Evolutionary conservation across 495 filamentous ascomycete genomes (phyloP).

Genomic region (Podospora anserina): DNA sequence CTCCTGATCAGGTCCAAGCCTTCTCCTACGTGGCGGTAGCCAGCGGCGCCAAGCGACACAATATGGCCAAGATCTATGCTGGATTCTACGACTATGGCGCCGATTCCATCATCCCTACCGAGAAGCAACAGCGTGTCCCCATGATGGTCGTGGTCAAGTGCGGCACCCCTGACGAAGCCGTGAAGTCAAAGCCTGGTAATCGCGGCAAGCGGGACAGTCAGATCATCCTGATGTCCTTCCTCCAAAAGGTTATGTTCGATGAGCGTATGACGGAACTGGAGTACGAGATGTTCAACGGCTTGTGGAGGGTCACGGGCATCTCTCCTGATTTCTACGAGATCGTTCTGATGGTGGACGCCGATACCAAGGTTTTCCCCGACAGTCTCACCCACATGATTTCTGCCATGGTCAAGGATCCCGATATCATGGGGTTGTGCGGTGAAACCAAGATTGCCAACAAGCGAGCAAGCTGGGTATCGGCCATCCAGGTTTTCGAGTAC

Average conservation of each 20-base stretch:
- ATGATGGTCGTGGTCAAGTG: constrained; percentile 98
- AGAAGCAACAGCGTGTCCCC: constrained; percentile 96
- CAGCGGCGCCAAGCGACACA: constrained; percentile 93
- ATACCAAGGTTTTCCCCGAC: constrained; percentile 98
- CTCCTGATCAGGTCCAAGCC: constrained; percentile 72
- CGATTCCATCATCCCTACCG: constrained; percentile 69
- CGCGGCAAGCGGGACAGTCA: constrained; percentile 98
- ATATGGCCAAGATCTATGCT: constrained; percentile 98
- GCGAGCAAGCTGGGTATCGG: constrained; percentile 86
- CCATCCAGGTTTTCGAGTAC: constrained; percentile 99
- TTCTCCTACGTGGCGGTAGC: constrained; percentile 98
- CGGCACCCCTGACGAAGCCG: constrained; percentile 83
- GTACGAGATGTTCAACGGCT: constrained; percentile 98
- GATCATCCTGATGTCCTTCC: constrained; percentile 98
- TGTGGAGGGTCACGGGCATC: constrained; percentile 98
- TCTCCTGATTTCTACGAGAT: constrained; percentile 97
- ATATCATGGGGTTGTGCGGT: constrained; percentile 98
- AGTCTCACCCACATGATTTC: constrained; percentile 98
- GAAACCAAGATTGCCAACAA: constrained; percentile 99
- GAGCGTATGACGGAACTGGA: constrained; percentile 99
- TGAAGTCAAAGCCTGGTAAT: constrained; percentile 85
- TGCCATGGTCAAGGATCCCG: constrained; percentile 98
- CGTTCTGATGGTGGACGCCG: constrained; percentile 97
- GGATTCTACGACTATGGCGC: constrained; percentile 97
- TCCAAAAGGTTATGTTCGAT: constrained; percentile 99